A percentile compares a stretch with the other conserved stretches of the same genome.
phyloP scores from a whole-genome alignment of 2,329 filamentous ascomycete species.

The Paecilomyces sp. region DNA sequence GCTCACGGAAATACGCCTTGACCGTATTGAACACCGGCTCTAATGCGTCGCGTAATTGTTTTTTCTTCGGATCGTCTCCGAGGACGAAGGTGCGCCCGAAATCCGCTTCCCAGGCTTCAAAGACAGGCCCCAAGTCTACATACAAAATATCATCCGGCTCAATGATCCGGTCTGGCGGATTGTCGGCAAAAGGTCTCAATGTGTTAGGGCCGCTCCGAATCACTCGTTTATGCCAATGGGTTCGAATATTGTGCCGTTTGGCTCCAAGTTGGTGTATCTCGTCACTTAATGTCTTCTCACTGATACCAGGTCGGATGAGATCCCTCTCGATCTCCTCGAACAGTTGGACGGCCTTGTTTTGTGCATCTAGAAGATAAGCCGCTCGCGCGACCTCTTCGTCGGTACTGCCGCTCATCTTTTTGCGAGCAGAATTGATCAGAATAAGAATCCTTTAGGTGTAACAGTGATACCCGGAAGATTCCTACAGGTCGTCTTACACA shows the following conservation, averaged over 20 bases:
- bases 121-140: slow-evolving; percentile 47
- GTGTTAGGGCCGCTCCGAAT: slow-evolving; percentile 47
- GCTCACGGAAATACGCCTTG: slow-evolving; percentile 31
- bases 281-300: slow-evolving; percentile 41
- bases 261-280: slow-evolving; percentile 41
- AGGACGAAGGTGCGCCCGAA: slow-evolving; percentile 49
- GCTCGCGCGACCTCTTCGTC: slow-evolving; percentile 18
- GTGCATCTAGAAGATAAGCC: slow-evolving; percentile 38
- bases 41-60: slow-evolving; percentile 38
- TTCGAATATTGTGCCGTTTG: slow-evolving; percentile 37
- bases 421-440: background rate
- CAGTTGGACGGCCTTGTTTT: slow-evolving; percentile 39
- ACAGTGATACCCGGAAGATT: background rate
- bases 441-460: background rate
- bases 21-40: slow-evolving; percentile 42
- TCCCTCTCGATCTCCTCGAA: slow-evolving; percentile 42
- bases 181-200: slow-evolving; percentile 40
- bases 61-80: slow-evolving; percentile 40
- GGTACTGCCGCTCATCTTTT: background rate
- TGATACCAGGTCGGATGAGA: slow-evolving; percentile 42
- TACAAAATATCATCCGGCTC: slow-evolving; percentile 45
- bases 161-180: slow-evolving; percentile 44
- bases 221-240: slow-evolving; percentile 49
- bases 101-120: slow-evolving; percentile 48
- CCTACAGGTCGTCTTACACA: background rate